Evolutionary conservation across 768 basidiomycete genomes (phyloP), one percentile per base, ranked within the genome.

Genomic region (Naganishia vaughanmartiniae): DNA sequence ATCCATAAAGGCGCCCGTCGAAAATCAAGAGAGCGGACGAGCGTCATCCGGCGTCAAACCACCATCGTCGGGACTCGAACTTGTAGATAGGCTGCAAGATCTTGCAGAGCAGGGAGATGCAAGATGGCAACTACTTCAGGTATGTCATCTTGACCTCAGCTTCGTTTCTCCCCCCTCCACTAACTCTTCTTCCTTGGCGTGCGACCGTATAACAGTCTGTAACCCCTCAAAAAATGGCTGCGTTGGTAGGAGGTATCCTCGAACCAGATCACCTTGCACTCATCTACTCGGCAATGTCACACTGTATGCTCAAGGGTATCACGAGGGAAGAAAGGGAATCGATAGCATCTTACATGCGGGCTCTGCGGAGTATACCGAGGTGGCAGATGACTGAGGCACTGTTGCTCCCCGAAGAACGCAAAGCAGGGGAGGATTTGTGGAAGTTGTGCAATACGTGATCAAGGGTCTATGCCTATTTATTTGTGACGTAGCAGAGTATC

Each of bases 211-310:
- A 39, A 5, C 54, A 70, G 58, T 65, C 60, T 17, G 21, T 65
- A 21, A 34, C 30, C 0, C 48, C 51, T 54, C 45, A 70, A 42
- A 53, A 26, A 30, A 28, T 70, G 30, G 42, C 46, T 34, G 14
- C 46, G 31, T 39, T 58, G 51, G 24, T 70, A 10, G 58, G 53
- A 12, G 57, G 57, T 15, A 42, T 72, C 15, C 54, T 72, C 45
- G 71, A 72, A 45, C 71, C 71, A 5, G 71, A 72, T 65, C 65
- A 63, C 30, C 71, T 72, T 31, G 66, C 60, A 21, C 39, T 39
- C 51, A 65, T 65, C 12, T 65, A 70, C 53, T 24, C 65, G 45
- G 31, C 69, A 9, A 24, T 65, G 53, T 2, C 60, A 14, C 42
- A 45, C 39, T 42, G 42, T 30, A 19, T 17, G 39, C 26, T 4